Base-by-base conservation (phyloP, 352 stramenopile species). In the Globisporangium barbulae region DNA sequence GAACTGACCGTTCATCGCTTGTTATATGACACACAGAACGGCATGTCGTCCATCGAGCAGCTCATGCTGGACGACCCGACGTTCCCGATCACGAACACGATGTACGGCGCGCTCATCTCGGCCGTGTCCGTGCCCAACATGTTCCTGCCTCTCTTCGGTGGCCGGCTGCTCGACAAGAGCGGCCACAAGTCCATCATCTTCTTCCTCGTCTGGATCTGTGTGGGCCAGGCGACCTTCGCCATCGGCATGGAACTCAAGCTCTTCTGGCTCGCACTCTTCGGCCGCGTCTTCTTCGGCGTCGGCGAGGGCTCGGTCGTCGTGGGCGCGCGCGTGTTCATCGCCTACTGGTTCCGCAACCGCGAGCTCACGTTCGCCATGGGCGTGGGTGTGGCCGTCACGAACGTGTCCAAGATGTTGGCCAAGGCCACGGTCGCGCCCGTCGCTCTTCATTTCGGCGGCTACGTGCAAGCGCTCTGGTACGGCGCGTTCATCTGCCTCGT, bases 401-500 rank as follows among this genome's bases (percentile, higher is more conserved):
- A 96, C 66, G 63, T 97, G 12, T 92, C 81, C 62, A 97, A 97
- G 81, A 97, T 96, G 80, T 60, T 96, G n/a, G 89, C 90, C 15
- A 96, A 96, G 71, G 74, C 90, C 1, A 96, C 87, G 6, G 85
- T 96, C 22, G 90, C 87, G 13, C 90, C 90, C 0, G 79, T 97
- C 35, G 88, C 89, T 1, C 68, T 95, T 17, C 84, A 91, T 60
- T 94, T 93, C 68, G 83, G 88, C 17, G 83, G 86, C 25, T 97
- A 97, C 64, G 81, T 93, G 41, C 69, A 89, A n/a, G 84, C 86
- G 44, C 70, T 97, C 15, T 96, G 85, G 83, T 96, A 93, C 55
- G 81, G 85, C 28, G 71, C 84, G 5, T 50, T 75, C 9, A 68
- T 91, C 21, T 95, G 86, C 49, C 13, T 90, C 2, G 69, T 65